Evolutionary conservation across 305 asterid species (phyloP).

Genomic region (Solanum hybrid): DNA sequence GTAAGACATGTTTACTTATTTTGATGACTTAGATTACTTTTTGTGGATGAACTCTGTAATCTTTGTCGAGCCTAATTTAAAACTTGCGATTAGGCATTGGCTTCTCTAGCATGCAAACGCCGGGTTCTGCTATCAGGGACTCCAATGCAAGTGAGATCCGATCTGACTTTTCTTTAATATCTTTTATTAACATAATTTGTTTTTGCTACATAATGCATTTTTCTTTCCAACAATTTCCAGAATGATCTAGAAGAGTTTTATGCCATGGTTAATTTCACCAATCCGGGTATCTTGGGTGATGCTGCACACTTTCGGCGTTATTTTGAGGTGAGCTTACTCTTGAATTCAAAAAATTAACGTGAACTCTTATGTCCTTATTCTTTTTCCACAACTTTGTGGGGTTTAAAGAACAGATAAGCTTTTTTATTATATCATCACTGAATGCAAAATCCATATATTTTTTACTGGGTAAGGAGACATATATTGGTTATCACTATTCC

Average conservation of each 20-base stretch:
- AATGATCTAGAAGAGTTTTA: slow-evolving; percentile 98
- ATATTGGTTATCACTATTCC: neutral
- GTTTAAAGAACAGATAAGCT: neutral
- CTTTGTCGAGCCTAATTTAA: slow-evolving; percentile 4
- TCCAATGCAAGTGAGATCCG: slow-evolving; percentile 86
- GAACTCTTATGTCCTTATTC: neutral
- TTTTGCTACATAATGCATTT: slow-evolving; percentile 3
- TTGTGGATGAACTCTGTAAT: neutral
- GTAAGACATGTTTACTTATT: slow-evolving; percentile 39
- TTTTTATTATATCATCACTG: neutral
- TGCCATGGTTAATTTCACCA: slow-evolving; percentile 95
- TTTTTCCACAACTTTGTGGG: neutral
- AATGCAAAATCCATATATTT: neutral
- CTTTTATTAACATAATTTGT: slow-evolving; percentile 5
- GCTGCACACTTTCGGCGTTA: slow-evolving; percentile 83
- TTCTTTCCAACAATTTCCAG: slow-evolving; percentile 28
- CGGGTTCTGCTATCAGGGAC: slow-evolving; percentile 90
- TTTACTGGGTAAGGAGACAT: neutral
- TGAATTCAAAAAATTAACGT: neutral
- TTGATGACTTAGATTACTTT: slow-evolving; percentile 10
- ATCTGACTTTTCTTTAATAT: slow-evolving; percentile 7
- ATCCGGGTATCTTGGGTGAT: slow-evolving; percentile 90
- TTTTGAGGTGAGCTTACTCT: slow-evolving; percentile 63
- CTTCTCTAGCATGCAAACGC: slow-evolving; percentile 78
- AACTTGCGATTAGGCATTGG: slow-evolving; percentile 70